phyloP scores from a whole-genome alignment of 768 basidiomycete genomes.

The Gymnopilus dilepis region DNA sequence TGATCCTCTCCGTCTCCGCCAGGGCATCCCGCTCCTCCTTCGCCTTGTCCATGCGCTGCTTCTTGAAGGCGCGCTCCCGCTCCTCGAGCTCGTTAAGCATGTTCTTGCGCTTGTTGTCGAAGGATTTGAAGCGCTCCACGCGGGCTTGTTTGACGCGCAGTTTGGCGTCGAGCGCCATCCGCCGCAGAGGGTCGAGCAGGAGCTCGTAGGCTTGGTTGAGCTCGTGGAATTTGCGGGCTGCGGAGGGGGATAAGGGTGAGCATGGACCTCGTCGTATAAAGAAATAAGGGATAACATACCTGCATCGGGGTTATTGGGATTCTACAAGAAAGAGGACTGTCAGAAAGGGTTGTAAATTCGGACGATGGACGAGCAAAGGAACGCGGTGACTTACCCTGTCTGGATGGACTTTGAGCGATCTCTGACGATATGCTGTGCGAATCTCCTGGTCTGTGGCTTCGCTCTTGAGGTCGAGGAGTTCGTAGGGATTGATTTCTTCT shows the following conservation, averaged over 20 bases:
- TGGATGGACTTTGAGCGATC: constrained; percentile 86
- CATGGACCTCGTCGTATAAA: background rate
- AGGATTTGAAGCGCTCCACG: constrained; percentile 69
- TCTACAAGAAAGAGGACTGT: constrained; percentile 39
- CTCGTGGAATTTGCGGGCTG: constrained; percentile 83
- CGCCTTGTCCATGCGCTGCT: constrained; percentile 64
- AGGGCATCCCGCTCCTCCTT: constrained; percentile 58
- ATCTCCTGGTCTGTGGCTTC: constrained; percentile 82
- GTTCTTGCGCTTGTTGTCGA: constrained; percentile 74
- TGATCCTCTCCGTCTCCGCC: constrained; percentile 72
- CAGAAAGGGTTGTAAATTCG: constrained; percentile 15
- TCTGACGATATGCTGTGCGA: constrained; percentile 76
- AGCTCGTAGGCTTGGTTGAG: constrained; percentile 83
- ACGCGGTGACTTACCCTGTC: constrained; percentile 63
- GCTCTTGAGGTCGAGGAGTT: constrained; percentile 61
- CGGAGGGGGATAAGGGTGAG: background rate
- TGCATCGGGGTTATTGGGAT: constrained; percentile 81
- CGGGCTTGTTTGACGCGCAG: constrained; percentile 72
- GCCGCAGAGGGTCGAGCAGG: constrained; percentile 78
- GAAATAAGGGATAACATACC: constrained; percentile 41
- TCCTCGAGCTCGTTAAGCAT: constrained; percentile 82
- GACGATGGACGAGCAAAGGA: background rate
- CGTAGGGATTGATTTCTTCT: constrained; percentile 76
- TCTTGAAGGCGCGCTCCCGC: constrained; percentile 79
- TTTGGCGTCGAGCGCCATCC: constrained; percentile 81